Percentiles rank a stretch among this genome's conserved stretches.
Conservation (phyloP, 495 filamentous ascomycete species). For the Aspergillus hancockii region DNA sequence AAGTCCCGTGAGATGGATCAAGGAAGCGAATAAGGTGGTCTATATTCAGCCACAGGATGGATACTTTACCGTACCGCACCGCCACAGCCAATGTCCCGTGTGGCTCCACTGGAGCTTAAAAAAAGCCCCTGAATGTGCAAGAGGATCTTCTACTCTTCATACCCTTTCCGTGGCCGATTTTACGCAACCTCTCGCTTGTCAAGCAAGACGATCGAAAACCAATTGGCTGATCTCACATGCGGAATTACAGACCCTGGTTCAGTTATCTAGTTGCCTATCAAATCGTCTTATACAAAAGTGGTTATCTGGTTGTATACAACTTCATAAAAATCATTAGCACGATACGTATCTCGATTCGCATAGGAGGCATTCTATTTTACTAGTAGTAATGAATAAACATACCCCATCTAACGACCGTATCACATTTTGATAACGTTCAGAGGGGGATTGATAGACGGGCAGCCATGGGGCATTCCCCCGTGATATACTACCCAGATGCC, state of each 20-base stretch:
- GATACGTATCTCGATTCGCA: neutral
- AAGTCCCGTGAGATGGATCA: neutral
- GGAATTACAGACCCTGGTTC: too few species aligned
- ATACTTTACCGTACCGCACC: slow-evolving; percentile 19
- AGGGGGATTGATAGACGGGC: neutral
- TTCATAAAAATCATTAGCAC: neutral
- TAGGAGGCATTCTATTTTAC: neutral
- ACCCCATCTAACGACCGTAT: neutral
- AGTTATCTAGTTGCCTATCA: too few species aligned
- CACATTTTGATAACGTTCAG: neutral
- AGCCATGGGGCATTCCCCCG: neutral
- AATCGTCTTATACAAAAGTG: neutral
- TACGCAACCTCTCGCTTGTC: neutral
- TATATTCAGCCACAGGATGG: slow-evolving; percentile 8
- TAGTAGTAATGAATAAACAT: neutral
- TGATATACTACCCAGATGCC: neutral
- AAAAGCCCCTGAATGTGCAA: slow-evolving; percentile 21
- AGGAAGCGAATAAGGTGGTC: neutral
- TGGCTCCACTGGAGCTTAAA: slow-evolving; percentile 21
- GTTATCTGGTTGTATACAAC: neutral
- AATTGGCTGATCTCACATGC: too few species aligned
- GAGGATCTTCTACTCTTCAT: slow-evolving; percentile 17
- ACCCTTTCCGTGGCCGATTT: neutral
- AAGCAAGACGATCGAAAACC: neutral
- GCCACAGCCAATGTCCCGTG: slow-evolving; percentile 17